Evolutionary conservation across 345 rosid species (phyloP), one percentile per base, ranked within the genome.

Genomic region (Leavenworthia alabamica): DNA sequence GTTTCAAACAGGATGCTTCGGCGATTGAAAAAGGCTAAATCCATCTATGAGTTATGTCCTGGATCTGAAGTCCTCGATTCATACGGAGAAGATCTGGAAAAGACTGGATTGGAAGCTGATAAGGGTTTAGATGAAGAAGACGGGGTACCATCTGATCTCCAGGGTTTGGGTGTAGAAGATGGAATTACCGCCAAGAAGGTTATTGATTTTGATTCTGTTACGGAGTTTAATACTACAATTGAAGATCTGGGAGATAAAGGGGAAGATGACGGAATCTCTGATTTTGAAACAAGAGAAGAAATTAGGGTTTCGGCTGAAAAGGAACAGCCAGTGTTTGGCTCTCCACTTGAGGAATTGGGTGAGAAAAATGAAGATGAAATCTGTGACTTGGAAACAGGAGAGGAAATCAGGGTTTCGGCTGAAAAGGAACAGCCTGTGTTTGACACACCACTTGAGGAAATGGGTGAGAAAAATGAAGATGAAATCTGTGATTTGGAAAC

Each of bases 21-120:
- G 63, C 89, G 93, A 74, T 70, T 92, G 60, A 89, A 78, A 77
- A 83, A 72, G 45, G 73, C 80, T 8, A 62, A 66, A 16, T n/a
- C 68, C 9, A 62, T 60, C 1, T 45, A 46, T n/a, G 73, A 46
- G 4, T 4, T 59, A 12, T 58, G 57, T 39, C 75, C 74, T 8
- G 33, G 44, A n/a, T 53, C 74, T 2, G 67, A 75, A 56, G 4
- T 62, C 41, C 51, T 49, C 8, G 70, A 24, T 39, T 26, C 27
- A 31, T 6, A 20, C 15, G 65, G 41, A 7, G 69, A 47, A 5
- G 75, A 51, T 51, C 49, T 58, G 15, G 80, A 49, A 35, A 78
- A 57, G 4, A 51, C 56, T n/a, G 36, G 13, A 47, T 68, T 39
- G n/a, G 68, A 67, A 15, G 43, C 73, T 44, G 52, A 10, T 16